These are phyloP conservation scores for Ustilago nuda DNA, from an alignment of 1,284 basidiomycete genomes.

Conservation along the genomic window DNA sequence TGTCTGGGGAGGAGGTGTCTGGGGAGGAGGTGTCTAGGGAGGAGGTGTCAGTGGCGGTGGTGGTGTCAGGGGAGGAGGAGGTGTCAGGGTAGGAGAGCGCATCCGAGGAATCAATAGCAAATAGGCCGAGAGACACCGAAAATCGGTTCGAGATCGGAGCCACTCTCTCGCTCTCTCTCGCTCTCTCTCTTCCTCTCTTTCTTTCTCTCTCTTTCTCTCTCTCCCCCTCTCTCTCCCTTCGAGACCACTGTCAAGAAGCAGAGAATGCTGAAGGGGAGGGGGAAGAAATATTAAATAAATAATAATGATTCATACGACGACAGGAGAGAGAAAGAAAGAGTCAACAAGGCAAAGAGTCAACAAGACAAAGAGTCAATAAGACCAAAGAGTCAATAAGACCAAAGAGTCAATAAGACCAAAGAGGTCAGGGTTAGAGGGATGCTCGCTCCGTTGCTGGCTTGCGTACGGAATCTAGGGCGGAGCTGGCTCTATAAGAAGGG, in stretches of 20 bases:
- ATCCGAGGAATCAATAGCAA: slow-evolving; percentile 11
- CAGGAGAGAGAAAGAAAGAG: neutral
- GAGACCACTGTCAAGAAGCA: neutral
- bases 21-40: too few species aligned
- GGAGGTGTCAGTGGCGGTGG: slow-evolving; percentile 26
- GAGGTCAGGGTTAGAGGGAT: too few species aligned
- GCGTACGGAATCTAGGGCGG: neutral
- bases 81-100: slow-evolving; percentile 5
- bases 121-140: slow-evolving; percentile 1
- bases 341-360: too few species aligned
- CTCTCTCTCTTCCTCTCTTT: too few species aligned
- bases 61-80: slow-evolving; percentile 10
- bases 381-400: too few species aligned
- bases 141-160: slow-evolving; percentile 9
- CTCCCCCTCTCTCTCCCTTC: too few species aligned
- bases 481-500: neutral
- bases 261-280: neutral
- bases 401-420: too few species aligned
- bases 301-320: neutral
- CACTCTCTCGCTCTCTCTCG: neutral
- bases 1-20: too few species aligned
- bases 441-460: too few species aligned
- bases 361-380: too few species aligned
- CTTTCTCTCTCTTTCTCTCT: too few species aligned
- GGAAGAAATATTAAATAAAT: neutral